Evolutionary conservation across 139 green algal genomes (phyloP), one percentile per base, ranked within the genome.

Genomic region (Diplosphaera chodatii): DNA sequence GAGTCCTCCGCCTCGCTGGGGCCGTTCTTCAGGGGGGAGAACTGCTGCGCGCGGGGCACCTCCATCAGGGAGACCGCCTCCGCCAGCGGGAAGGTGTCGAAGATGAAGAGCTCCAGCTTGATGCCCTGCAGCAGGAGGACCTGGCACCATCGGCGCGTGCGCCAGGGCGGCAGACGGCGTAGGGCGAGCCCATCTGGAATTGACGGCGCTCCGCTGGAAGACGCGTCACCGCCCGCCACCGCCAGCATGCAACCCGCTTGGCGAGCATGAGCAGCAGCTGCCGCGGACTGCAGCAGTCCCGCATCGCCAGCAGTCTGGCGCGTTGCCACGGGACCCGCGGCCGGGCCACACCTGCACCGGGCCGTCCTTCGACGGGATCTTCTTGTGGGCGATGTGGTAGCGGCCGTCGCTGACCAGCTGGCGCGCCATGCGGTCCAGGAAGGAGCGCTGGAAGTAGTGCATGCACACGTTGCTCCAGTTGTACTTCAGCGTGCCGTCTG

Each of bases 71-170:
- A 69, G 1, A 74, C 67, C 32, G 41, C 48, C 25, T 40, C 40
- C 21, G 91, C 90, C 41, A 86, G 69, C 8, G 82, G 73, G 74
- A 98, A 97, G 29, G 87, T 84, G 84, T 98, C 94, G 77, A 98
- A 98, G 68, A 98, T 98, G 80, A 98, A 98, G 31, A 89, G 78
- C 87, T 98, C 94, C 68, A 98, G 81, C 82, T 98, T 98, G 27
- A 97, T 76, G 34, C 88, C 93, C 75, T 91, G 76, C 59, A 81
- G 62, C n/a, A n/a, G n/a, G n/a, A n/a, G n/a, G n/a, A n/a, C n/a
- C n/a, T n/a, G n/a, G n/a, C n/a, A n/a, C n/a, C n/a, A n/a, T n/a
- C n/a, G n/a, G n/a, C n/a, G n/a, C n/a, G n/a, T n/a, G 71, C 66
- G 29, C 63, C 55, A 63, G 71, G n/a, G 63, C 71, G 72, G 78